Base-by-base conservation (phyloP, 2,329 filamentous ascomycete species). In the Sporothrix humicola region DNA sequence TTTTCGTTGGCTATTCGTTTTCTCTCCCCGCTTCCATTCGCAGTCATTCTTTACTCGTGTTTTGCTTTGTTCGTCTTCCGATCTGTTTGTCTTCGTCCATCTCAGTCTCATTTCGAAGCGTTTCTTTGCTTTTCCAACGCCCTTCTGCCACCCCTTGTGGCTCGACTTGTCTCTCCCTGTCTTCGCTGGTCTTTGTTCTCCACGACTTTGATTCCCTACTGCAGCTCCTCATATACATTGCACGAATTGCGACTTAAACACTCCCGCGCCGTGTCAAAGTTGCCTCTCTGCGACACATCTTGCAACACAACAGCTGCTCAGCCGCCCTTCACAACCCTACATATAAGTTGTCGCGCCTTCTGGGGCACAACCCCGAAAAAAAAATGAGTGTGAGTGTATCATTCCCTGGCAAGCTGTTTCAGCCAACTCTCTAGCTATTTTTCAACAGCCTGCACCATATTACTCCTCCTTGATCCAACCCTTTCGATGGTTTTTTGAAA, bases 381-480 rank as follows among this genome's bases (percentile, higher is more conserved):
- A 72, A 54, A 10, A 75, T 75, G 74, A 75, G 74, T 74, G 74
- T 75, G 48, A 72, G 74, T 75, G 65, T 75, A 23, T 70, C 72
- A 74, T 20, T 65, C 63, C 13, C 59, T 54, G 23, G 46, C 68
- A 6, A 13, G 17, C 15, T 72, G 73, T 74, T 72, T 75, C 74
- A 71, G 46, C 61, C 52, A 13, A 20, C 20, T 46, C 54, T 56
- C 46, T 12, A 2, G 4, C 13, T 46, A 78, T 23, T 26, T 69
- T 65, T 59, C 20, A 20, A 46, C 4, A 13, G n/a, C 20, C n/a
- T 20, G 31, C 31, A 37, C 4, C 31, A 37, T 37, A 37, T 37
- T 37, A 37, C 31, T 37, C 31, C 31, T 7, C 31, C 31, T 37
- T 37, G 7, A 37, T 37, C 31, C 31, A 37, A 37, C 31, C 31